Evolutionary conservation across 192 early-diverging fungal species (phyloP).

Genomic region (Podila verticillata): DNA sequence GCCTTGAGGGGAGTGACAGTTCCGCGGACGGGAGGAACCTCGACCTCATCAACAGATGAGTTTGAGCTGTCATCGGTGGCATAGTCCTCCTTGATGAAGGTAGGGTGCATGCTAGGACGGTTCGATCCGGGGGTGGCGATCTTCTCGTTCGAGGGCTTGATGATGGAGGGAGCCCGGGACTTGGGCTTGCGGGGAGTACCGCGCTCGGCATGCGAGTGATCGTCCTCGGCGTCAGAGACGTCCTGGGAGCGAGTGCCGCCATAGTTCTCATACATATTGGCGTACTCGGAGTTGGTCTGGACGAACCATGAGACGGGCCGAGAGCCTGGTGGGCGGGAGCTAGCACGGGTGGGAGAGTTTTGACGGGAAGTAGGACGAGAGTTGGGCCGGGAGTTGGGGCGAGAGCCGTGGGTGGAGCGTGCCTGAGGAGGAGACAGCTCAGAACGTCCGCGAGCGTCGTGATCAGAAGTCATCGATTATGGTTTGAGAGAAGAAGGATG

Average conservation of each 20-base stretch:
- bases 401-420: neutral
- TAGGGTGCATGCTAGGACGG: slow-evolving; percentile 2
- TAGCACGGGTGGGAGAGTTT: slow-evolving; percentile 12
- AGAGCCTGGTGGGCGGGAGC: slow-evolving; percentile 21
- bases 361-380: slow-evolving; percentile 10
- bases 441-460: too few relatives aligned
- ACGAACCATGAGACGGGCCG: slow-evolving; percentile 41
- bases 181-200: neutral
- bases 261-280: slow-evolving; percentile 51
- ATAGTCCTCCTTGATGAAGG: slow-evolving; percentile 15
- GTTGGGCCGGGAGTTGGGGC: neutral
- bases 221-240: slow-evolving; percentile 8
- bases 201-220: slow-evolving; percentile 15
- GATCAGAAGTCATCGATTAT: neutral
- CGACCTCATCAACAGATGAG: neutral
- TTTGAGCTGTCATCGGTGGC: slow-evolving; percentile 2
- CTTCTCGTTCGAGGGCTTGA: slow-evolving; percentile 33
- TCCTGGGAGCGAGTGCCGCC: slow-evolving; percentile 15
- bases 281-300: slow-evolving; percentile 38
- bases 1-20: slow-evolving; percentile 52
- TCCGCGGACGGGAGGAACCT: slow-evolving; percentile 34
- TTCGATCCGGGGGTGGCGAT: slow-evolving; percentile 13
- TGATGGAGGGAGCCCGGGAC: slow-evolving; percentile 6
- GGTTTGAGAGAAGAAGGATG: too few relatives aligned
- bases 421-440: neutral